Conservation (phyloP, 1,284 basidiomycete genomes). For the Inonotus obliquus region DNA sequence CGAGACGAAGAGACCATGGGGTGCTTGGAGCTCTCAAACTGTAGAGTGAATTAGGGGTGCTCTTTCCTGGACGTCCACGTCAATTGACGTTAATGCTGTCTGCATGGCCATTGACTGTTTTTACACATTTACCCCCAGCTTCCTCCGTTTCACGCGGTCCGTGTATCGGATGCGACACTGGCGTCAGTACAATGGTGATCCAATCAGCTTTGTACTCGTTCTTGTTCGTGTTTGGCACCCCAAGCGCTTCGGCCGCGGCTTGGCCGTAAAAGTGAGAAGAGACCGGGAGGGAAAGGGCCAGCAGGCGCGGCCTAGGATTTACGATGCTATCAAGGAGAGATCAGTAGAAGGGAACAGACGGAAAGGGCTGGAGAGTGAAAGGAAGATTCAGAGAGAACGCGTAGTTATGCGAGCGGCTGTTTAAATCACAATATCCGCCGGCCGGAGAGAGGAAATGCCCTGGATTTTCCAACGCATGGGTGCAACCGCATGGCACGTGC, state of each 20-base stretch:
- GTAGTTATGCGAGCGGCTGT: background rate
- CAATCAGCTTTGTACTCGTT: background rate
- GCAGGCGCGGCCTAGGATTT: no score
- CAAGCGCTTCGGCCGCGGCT: background rate
- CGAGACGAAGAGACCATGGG: background rate
- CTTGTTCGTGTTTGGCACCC: background rate
- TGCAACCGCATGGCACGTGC: slow-evolving; percentile 9
- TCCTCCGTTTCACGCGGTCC: background rate
- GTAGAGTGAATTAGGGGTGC: background rate
- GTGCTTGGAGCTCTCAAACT: background rate
- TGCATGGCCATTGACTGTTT: background rate
- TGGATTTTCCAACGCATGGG: background rate
- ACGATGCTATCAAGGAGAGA: background rate
- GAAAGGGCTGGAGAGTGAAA: background rate
- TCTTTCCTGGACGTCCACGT: background rate
- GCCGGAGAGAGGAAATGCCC: background rate
- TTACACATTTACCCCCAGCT: background rate
- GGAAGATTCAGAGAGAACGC: background rate
- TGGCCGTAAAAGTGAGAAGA: background rate
- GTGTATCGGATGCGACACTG: background rate
- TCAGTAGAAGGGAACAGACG: background rate
- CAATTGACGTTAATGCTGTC: slow-evolving; percentile 1
- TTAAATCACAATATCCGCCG: slow-evolving; percentile 10
- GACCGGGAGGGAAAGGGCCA: no score
- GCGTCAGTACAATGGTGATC: background rate